Conservation (phyloP, 805 yeast species). For the Suhomyces sp. region DNA sequence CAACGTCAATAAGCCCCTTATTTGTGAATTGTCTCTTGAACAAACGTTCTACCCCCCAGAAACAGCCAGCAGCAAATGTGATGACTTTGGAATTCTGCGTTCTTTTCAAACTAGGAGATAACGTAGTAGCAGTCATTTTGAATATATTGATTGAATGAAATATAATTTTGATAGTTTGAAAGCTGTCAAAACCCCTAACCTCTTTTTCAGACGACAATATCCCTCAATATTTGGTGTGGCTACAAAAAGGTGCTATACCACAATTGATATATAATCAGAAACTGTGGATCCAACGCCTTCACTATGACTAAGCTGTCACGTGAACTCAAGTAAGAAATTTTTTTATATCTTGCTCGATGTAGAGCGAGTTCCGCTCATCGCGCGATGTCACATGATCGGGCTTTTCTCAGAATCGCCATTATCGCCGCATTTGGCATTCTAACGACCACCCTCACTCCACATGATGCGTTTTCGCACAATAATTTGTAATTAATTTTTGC, state of each 20-base stretch:
- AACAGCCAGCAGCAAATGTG: conserved; percentile 61
- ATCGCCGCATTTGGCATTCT: not conserved
- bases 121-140: conserved; percentile 8
- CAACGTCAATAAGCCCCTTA: conserved; percentile 67
- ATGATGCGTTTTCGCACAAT: not conserved
- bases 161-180: not conserved
- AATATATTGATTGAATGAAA: not conserved
- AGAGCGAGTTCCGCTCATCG: not conserved
- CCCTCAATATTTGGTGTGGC: not conserved
- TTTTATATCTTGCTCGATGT: not conserved
- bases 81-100: conserved; percentile 34
- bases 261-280: not conserved
- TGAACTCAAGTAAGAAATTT: not conserved
- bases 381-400: not conserved
- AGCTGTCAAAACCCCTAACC: not conserved
- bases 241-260: not conserved
- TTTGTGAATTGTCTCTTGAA: conserved; percentile 65
- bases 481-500: not conserved
- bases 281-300: not conserved
- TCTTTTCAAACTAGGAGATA: conserved; percentile 36
- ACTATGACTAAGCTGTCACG: not conserved
- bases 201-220: not conserved
- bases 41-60: conserved; percentile 89
- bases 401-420: not conserved
- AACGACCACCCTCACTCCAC: not conserved